These are phyloP conservation scores for Ganoderma sinense DNA, from an alignment of 1,284 basidiomycete species.

Conservation along the genomic window DNA sequence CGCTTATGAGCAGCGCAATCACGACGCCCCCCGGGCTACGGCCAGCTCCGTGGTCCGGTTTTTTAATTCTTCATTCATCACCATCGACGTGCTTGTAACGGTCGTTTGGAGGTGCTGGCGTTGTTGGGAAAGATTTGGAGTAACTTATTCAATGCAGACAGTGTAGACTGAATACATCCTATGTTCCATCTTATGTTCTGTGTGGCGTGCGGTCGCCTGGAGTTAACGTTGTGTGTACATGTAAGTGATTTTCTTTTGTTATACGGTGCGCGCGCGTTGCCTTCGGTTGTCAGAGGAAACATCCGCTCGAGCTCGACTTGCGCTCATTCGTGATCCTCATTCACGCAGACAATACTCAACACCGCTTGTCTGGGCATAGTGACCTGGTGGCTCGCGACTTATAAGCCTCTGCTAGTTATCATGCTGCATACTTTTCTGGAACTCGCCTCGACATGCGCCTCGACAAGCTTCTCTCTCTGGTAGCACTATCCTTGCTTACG, in stretches of 20 bases:
- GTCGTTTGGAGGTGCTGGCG: slow-evolving; percentile 14
- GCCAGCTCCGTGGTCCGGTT: neutral
- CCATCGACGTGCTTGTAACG: neutral
- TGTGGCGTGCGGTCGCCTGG: neutral
- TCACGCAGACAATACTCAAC: neutral
- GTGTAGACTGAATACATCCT: slow-evolving; percentile 19
- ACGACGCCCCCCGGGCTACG: neutral
- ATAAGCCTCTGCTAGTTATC: neutral
- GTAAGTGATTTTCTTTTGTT: neutral
- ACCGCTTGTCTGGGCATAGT: neutral
- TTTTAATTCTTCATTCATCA: neutral
- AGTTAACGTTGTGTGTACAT: neutral
- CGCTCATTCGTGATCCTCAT: neutral
- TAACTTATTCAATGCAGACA: slow-evolving; percentile 21
- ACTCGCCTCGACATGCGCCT: neutral
- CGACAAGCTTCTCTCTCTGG: neutral
- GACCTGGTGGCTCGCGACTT: neutral
- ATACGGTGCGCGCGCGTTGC: neutral
- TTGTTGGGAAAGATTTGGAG: slow-evolving; percentile 17
- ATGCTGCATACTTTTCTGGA: neutral
- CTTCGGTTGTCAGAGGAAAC: neutral
- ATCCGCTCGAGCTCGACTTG: neutral
- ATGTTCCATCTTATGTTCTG: neutral
- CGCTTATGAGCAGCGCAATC: neutral
- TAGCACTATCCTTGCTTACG: neutral